Evolutionary conservation across 441 rosid species (phyloP).

Genomic region (Populus hybrid): DNA sequence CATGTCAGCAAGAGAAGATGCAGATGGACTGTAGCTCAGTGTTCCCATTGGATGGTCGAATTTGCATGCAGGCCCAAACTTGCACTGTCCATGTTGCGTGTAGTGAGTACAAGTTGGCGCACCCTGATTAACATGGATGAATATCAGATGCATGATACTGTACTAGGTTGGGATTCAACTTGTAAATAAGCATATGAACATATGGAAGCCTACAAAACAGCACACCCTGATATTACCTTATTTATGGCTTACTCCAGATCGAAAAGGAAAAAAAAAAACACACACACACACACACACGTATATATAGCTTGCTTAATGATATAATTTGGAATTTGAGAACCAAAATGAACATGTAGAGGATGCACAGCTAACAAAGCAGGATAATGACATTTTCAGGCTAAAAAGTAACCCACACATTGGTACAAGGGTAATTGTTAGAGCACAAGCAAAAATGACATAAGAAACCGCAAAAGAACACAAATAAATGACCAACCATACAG

Average conservation of each 20-base stretch:
- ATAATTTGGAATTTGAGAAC: not conserved
- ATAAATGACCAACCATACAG: not conserved
- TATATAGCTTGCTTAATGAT: not conserved
- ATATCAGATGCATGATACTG: constrained; percentile 12
- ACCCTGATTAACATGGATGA: constrained; percentile 46
- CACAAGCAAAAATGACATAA: no score
- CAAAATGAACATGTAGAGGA: not conserved
- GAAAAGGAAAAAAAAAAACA: no score
- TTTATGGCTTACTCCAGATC: no score
- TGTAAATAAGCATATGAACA: not conserved
- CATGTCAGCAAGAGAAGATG: constrained; percentile 90
- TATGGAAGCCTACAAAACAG: not conserved
- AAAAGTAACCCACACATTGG: not conserved
- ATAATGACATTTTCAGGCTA: not conserved
- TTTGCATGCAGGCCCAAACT: constrained; percentile 83
- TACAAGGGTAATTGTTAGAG: not conserved
- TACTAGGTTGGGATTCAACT: not conserved
- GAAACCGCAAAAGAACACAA: not conserved
- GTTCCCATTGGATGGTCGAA: constrained; percentile 76
- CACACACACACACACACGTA: no score
- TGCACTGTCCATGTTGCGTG: constrained; percentile 78
- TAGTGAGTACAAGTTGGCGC: constrained; percentile 74
- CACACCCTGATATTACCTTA: not conserved
- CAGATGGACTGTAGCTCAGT: constrained; percentile 91
- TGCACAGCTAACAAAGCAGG: not conserved